Base-by-base conservation (phyloP, 2,329 filamentous ascomycete species). In the Fusarium illudens region DNA sequence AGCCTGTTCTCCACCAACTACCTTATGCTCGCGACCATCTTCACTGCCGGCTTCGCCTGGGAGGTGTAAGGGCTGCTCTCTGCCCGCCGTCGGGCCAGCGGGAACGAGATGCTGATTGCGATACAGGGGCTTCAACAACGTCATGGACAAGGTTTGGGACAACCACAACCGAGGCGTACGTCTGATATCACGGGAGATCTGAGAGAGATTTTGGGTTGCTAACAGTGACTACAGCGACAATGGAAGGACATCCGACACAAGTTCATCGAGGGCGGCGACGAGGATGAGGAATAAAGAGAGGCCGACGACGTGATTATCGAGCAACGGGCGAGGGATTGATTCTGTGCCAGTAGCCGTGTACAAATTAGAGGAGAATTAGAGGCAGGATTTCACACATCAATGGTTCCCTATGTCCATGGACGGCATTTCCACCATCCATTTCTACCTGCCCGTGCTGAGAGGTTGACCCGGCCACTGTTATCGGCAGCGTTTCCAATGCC, bases 241-340 rank as follows among this genome's bases (percentile, higher is more conserved):
- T 98, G 96, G 96, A 97, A 97, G 88, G 96, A 99, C 81, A 97
- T 99, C 85, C 95, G 96, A 84, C 84, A 90, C 81, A 90, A 87
- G 82, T 99, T 97, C 82, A 81, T 97, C 76, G 83, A 92, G 82
- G 85, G 86, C 63, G 87, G 84, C 59, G 90, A 92, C 71, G 80
- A 83, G 73, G 76, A 73, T 62, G 71, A 68, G 65, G 65, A 71
- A 72, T 65, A 70, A 44, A 44, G 57, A 62, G 53, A 49, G 59
- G 48, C 33, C 56, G 58, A 54, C 51, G 54, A 60, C 55, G 48
- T 62, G 52, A 60, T 58, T 67, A 64, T 64, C 46, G 63, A 66
- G 67, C 64, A 61, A 56, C 36, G 52, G 58, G 65, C 59, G 42
- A 70, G 60, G 64, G 58, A 70, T 58, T 64, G 70, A 68, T 62